Evolutionary conservation across 2,329 filamentous ascomycete genomes (phyloP).

Genomic region (Paecilomyces formosus): DNA sequence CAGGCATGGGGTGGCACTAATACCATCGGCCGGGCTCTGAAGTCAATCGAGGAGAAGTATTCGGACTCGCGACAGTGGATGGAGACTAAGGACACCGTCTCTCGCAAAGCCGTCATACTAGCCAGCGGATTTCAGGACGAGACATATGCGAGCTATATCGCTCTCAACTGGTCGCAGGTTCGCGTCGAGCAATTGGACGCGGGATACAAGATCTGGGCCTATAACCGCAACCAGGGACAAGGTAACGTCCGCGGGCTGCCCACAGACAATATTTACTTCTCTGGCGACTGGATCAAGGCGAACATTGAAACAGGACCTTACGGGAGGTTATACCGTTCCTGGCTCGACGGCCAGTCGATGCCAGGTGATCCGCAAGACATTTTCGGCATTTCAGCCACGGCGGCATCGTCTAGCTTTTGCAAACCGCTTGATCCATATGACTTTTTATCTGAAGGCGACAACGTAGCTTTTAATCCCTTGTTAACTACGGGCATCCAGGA

Average conservation of each 20-base stretch:
- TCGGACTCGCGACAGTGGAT: not conserved
- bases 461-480: not conserved
- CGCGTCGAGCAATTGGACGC: not conserved
- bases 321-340: not conserved
- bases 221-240: not conserved
- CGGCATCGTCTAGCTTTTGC: too few relatives aligned
- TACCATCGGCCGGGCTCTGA: slow-evolving; percentile 10
- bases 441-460: not conserved
- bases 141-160: not conserved
- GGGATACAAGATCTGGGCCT: not conserved
- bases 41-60: slow-evolving; percentile 3
- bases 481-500: not conserved
- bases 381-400: too few relatives aligned
- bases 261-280: not conserved
- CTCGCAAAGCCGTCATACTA: not conserved
- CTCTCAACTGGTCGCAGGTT: not conserved
- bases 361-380: not conserved
- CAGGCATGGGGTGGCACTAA: slow-evolving; percentile 13
- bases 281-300: not conserved
- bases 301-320: not conserved
- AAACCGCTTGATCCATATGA: too few relatives aligned
- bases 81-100: not conserved
- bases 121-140: not conserved
- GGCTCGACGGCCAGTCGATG: not conserved
- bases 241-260: not conserved